Conservation (phyloP, 768 basidiomycete species). For the Termitomyces eurrhizus region DNA sequence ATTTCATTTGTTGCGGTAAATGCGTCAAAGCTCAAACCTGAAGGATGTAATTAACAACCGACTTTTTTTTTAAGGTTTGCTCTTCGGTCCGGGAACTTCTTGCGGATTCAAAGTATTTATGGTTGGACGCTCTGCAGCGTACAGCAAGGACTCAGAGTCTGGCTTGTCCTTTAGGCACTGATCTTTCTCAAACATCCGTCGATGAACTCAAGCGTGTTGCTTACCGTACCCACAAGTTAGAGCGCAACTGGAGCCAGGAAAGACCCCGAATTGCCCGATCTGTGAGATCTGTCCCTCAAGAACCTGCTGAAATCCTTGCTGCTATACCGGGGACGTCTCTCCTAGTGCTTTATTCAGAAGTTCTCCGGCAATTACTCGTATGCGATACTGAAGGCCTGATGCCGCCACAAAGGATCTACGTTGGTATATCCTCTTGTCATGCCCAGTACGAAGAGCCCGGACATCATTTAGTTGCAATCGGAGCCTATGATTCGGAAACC, state of each 20-base stretch:
- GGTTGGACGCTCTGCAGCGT: background rate
- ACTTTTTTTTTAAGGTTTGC: constrained; percentile 5
- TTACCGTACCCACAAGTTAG: background rate
- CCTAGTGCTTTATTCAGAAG: background rate
- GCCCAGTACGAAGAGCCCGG: too few species aligned
- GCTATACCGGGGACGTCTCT: background rate
- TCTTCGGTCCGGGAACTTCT: constrained; percentile 8
- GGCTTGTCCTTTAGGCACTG: background rate
- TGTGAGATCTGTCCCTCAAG: background rate
- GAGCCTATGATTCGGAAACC: too few species aligned
- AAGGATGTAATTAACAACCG: background rate
- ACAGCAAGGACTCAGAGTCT: too few species aligned
- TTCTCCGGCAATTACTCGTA: too few species aligned
- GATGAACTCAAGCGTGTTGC: background rate
- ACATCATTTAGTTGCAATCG: too few species aligned
- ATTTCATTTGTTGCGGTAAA: constrained; percentile 5
- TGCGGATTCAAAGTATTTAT: background rate
- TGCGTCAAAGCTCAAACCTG: background rate
- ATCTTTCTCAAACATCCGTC: background rate
- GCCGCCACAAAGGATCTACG: too few species aligned
- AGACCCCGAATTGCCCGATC: background rate
- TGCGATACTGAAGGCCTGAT: too few species aligned
- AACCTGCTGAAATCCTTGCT: background rate
- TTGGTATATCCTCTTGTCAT: too few species aligned
- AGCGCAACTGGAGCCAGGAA: background rate